Percentiles rank a stretch among this genome's conserved stretches.
Evolutionary conservation across 2,329 filamentous ascomycete species (phyloP).

Genomic region (Ophiocordyceps camponoti-leonardi): DNA sequence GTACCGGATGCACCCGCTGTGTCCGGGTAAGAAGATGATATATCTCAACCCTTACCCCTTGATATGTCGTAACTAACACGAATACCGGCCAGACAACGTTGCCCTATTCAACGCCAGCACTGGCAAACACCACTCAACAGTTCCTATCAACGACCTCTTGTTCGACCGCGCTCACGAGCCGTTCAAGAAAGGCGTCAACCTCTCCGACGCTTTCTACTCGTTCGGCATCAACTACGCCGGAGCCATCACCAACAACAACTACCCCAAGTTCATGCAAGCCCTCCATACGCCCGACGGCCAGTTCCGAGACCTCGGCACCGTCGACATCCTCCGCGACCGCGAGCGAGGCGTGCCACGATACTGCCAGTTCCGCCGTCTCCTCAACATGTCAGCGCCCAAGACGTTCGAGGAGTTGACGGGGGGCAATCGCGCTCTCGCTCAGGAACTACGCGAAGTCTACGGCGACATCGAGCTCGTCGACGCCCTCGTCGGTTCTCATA

Average conservation of each 20-base stretch:
- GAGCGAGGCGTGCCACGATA: conserved; percentile 28
- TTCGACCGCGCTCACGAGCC: not conserved
- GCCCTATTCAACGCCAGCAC: not conserved
- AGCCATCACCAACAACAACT: conserved; percentile 1
- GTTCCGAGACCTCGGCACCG: conserved; percentile 23
- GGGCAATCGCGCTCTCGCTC: conserved; percentile 17
- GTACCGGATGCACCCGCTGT: conserved; percentile 1
- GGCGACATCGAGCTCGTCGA: conserved; percentile 1
- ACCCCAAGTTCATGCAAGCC: conserved; percentile 16
- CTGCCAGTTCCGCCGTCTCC: conserved; percentile 24
- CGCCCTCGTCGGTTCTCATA: not conserved
- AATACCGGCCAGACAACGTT: not conserved
- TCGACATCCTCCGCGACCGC: conserved; percentile 28
- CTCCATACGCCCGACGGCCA: conserved; percentile 22
- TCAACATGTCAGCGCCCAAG: conserved; percentile 17
- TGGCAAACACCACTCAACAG: not conserved
- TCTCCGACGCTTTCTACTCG: conserved; percentile 1
- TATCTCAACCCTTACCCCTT: not conserved
- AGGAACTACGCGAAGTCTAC: not conserved
- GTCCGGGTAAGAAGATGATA: not conserved
- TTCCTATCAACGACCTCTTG: not conserved
- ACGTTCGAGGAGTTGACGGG: conserved; percentile 14
- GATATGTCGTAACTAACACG: not conserved
- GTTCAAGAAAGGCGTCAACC: not conserved
- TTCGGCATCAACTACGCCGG: conserved; percentile 1